Conservation (phyloP, 2,329 filamentous ascomycete genomes). For the Fragosphaeria purpurea region DNA sequence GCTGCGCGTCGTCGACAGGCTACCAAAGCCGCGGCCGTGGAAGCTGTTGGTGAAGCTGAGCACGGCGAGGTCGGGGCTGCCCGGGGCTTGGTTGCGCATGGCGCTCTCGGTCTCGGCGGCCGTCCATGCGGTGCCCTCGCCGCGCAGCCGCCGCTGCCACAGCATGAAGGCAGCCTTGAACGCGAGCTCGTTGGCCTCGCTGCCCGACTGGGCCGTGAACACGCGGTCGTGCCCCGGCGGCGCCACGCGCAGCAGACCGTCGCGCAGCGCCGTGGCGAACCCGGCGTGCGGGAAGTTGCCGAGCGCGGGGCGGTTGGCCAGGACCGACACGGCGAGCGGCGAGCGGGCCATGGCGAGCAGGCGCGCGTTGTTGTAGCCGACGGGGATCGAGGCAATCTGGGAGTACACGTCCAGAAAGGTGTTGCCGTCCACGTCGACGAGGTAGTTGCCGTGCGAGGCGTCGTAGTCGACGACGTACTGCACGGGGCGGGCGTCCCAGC, state of each 20-base stretch:
- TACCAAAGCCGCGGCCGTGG: slow-evolving; percentile 83
- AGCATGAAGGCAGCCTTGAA: slow-evolving; percentile 96
- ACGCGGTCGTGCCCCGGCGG: slow-evolving; percentile 78
- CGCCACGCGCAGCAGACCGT: slow-evolving; percentile 69
- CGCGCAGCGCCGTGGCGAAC: slow-evolving; percentile 70
- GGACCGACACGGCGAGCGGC: slow-evolving; percentile 59
- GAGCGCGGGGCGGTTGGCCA: slow-evolving; percentile 81
- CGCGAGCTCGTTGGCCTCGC: slow-evolving; percentile 85
- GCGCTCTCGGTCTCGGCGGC: slow-evolving; percentile 60
- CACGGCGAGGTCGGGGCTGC: slow-evolving; percentile 67
- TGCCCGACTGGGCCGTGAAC: slow-evolving; percentile 80
- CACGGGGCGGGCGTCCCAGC: slow-evolving; percentile 76
- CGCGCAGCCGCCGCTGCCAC: slow-evolving; percentile 69
- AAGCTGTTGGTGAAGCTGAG: slow-evolving; percentile 81
- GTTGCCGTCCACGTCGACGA: slow-evolving; percentile 62
- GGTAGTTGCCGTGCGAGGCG: slow-evolving; percentile 70
- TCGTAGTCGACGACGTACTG: slow-evolving; percentile 73
- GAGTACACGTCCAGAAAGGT: slow-evolving; percentile 69
- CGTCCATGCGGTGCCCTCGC: slow-evolving; percentile 70
- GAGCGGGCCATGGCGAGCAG: slow-evolving; percentile 38
- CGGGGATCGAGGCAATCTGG: slow-evolving; percentile 83
- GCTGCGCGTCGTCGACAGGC: slow-evolving; percentile 76
- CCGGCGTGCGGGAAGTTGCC: slow-evolving; percentile 83
- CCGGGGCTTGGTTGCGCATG: slow-evolving; percentile 74
- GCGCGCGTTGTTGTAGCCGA: slow-evolving; percentile 83